Evolutionary conservation across 441 rosid genomes (phyloP), one percentile per base, ranked within the genome.

Genomic region (Isatis lusitanica): DNA sequence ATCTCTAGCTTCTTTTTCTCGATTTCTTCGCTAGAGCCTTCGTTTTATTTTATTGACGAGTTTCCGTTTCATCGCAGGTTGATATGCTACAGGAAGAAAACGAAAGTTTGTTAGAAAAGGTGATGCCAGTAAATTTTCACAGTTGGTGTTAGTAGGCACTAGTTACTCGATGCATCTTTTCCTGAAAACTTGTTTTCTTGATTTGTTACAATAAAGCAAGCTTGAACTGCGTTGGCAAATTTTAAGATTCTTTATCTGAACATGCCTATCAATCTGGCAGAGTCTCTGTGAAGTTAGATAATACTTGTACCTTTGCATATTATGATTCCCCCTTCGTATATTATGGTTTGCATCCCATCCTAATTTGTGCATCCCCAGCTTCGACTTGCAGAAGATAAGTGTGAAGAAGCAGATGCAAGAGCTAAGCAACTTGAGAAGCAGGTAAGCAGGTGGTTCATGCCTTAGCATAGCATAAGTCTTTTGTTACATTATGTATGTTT

Each of bases 1-100:
- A 9, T 56, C 52, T 74, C 38, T 56, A 43, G 38, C 66, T 64
- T 8, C 4, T 58, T 35, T 58, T 66, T 3, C 18, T 6, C 7
- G 31, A 48, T 13, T 40, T 50, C 9, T 18, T 10, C 1, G 12
- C 17, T 43, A 65, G 52, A 62, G 70, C 51, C 7, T 53, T 43
- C 46, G 36, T 58, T 47, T 76, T 15, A 58, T 4, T 67, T 67
- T 56, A 40, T 35, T 13, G 61, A 39, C 68, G 47, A 63, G 40
- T 15, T 65, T 73, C 28, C 26, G 24, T 55, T 79, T 71, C 56
- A 66, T 82, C 77, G 73, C 92, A 88, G 90, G 83, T 86, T 76
- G 87, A 86, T 80, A 82, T 88, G 85, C 82, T 88, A 60, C 93
- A 88, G 11, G 93, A 85, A 71, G 87, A 88, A 78, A 88, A 86